Evolutionary conservation across 805 yeast genomes (phyloP).

Genomic region (Candida loeiensis): DNA sequence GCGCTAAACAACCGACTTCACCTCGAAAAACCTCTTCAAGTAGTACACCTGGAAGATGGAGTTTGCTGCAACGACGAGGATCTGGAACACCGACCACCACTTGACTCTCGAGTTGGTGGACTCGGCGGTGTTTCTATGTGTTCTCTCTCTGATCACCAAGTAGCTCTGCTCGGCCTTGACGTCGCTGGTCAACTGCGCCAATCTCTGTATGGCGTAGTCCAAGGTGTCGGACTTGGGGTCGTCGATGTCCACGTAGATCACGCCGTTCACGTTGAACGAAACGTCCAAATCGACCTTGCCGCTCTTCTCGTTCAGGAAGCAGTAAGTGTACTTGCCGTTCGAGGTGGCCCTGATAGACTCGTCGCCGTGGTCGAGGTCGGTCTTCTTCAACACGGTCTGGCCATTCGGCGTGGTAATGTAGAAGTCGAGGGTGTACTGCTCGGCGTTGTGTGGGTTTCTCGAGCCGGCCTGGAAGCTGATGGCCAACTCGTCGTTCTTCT

Average conservation of each 20-base stretch:
- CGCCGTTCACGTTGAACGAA: constrained; percentile 92
- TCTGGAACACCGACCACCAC: constrained; percentile 96
- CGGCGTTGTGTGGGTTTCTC: constrained; percentile 68
- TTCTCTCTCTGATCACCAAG: constrained; percentile 92
- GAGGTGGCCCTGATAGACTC: constrained; percentile 60
- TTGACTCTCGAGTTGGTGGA: constrained; percentile 94
- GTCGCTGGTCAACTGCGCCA: constrained; percentile 73
- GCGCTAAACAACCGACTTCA: constrained; percentile 78
- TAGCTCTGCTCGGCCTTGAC: constrained; percentile 91
- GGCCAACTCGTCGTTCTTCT: constrained; percentile 79
- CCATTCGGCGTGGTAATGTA: constrained; percentile 40
- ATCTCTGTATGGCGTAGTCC: constrained; percentile 76
- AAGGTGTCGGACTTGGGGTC: constrained; percentile 73
- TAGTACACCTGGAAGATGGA: constrained; percentile 92
- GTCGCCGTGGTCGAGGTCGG: constrained; percentile 77
- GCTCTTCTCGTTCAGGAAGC: constrained; percentile 86
- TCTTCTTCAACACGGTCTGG: constrained; percentile 46
- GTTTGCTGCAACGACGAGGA: constrained; percentile 78
- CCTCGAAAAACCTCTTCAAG: constrained; percentile 93
- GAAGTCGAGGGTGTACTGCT: constrained; percentile 67
- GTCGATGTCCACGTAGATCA: constrained; percentile 76
- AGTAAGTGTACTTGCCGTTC: constrained; percentile 76
- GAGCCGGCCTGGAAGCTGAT: constrained; percentile 92
- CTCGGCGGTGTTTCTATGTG: constrained; percentile 98
- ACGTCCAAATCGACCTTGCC: constrained; percentile 78